phyloP scores from a whole-genome alignment of 2,329 filamentous ascomycete genomes.

The Paecilomyces formosus region DNA sequence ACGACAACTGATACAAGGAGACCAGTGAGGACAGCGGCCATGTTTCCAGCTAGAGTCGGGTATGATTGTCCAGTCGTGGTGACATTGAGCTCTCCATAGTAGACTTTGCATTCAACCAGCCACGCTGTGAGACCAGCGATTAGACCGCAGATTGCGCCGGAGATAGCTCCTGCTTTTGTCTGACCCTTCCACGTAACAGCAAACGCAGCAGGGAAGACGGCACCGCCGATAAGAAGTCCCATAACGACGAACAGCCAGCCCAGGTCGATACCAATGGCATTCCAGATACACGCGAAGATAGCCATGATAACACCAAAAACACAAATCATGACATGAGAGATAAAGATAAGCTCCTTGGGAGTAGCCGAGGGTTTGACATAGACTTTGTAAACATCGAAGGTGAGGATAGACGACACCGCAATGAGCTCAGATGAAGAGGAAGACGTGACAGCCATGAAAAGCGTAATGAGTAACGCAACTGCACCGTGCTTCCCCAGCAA shows the following conservation, averaged over 20 bases:
- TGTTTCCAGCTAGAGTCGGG: constrained; percentile 32
- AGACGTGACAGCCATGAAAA: constrained; percentile 19
- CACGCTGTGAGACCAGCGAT: constrained; percentile 29
- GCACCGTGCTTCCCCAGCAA: constrained; percentile 18
- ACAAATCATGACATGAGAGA: constrained; percentile 11
- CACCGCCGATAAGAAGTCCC: constrained; percentile 28
- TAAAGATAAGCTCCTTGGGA: constrained; percentile 10
- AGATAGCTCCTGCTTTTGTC: constrained; percentile 23
- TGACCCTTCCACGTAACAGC: constrained; percentile 31
- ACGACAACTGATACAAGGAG: constrained; percentile 20
- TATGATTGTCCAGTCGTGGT: constrained; percentile 27
- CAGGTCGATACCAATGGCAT: constrained; percentile 15
- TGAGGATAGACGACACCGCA: constrained; percentile 12
- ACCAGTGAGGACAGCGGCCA: background rate
- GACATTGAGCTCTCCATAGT: constrained; percentile 33
- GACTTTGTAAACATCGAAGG: constrained; percentile 13
- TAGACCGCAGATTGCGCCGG: constrained; percentile 23
- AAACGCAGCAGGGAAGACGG: constrained; percentile 33
- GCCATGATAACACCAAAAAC: constrained; percentile 13
- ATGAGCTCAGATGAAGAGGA: constrained; percentile 11
- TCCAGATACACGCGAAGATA: constrained; percentile 13
- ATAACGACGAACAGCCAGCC: constrained; percentile 13
- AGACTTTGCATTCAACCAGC: constrained; percentile 25
- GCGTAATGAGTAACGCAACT: constrained; percentile 15
- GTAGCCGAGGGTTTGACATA: constrained; percentile 11